Evolutionary conservation across 768 basidiomycete species (phyloP).

Genomic region (Boletus bicolor): DNA sequence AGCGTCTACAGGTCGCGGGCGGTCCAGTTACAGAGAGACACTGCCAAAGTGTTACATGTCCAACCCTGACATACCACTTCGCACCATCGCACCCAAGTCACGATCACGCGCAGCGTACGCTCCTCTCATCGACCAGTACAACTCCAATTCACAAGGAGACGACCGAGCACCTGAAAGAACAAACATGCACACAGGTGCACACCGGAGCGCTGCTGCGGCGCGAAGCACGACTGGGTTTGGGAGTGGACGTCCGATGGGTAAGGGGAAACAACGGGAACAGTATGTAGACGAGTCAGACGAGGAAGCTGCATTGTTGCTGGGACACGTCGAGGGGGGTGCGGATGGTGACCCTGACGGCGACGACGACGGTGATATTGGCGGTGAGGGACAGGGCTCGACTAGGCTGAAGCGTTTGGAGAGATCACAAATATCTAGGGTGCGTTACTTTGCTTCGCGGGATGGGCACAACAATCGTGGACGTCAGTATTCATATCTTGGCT

Average conservation of each 20-base stretch:
- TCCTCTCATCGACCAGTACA: slow-evolving; percentile 36
- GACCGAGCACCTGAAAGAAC: slow-evolving; percentile 12
- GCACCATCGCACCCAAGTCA: slow-evolving; percentile 48
- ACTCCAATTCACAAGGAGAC: slow-evolving; percentile 21
- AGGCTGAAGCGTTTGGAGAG: slow-evolving; percentile 26
- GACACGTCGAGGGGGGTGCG: slow-evolving; percentile 31
- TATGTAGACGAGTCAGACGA: slow-evolving; percentile 68
- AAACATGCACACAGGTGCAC: slow-evolving; percentile 31
- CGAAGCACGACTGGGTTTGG: slow-evolving; percentile 18
- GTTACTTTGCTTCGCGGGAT: neutral
- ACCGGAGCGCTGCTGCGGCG: slow-evolving; percentile 35
- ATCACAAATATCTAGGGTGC: slow-evolving; percentile 19
- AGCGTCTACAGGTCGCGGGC: neutral
- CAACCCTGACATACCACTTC: slow-evolving; percentile 67
- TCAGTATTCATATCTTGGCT: neutral
- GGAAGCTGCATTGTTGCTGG: slow-evolving; percentile 44
- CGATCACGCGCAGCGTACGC: slow-evolving; percentile 46
- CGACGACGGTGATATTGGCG: slow-evolving; percentile 38
- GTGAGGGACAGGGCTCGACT: slow-evolving; percentile 27
- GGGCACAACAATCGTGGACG: neutral
- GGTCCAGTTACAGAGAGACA: slow-evolving; percentile 1
- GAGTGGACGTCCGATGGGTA: slow-evolving; percentile 28
- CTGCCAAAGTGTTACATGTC: slow-evolving; percentile 23
- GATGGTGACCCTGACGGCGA: slow-evolving; percentile 37
- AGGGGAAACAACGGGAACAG: slow-evolving; percentile 47